These are phyloP conservation scores for Cadophora luteo-olivacea DNA, from an alignment of 2,329 filamentous ascomycete species.

Conservation along the genomic window DNA sequence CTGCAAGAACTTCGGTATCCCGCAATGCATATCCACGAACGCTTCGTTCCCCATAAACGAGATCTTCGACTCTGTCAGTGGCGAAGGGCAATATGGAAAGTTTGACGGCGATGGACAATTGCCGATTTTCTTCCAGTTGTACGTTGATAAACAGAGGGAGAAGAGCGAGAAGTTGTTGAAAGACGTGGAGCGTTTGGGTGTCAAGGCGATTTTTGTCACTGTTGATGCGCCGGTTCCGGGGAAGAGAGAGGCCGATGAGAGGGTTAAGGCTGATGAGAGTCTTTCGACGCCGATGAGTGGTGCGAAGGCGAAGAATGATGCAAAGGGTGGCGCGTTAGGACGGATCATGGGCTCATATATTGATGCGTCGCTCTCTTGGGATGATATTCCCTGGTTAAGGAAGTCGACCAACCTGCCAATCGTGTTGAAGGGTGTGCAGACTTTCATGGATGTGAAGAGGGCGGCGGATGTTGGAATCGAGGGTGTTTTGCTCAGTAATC, in stretches of 20 bases:
- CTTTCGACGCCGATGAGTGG: conserved; percentile 57
- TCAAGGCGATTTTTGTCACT: conserved; percentile 63
- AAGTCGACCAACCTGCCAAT: conserved; percentile 60
- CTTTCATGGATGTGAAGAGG: conserved; percentile 64
- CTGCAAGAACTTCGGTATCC: conserved; percentile 56
- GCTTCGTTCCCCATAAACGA: conserved; percentile 64
- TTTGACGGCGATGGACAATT: conserved; percentile 19
- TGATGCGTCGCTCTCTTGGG: conserved; percentile 65
- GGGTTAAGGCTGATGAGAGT: conserved; percentile 54
- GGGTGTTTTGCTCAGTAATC: conserved; percentile 74
- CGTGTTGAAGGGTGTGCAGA: conserved; percentile 75
- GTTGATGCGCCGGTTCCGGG: conserved; percentile 63
- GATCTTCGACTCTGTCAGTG: conserved; percentile 48
- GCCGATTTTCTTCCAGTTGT: conserved; percentile 63
- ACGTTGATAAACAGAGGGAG: conserved; percentile 61
- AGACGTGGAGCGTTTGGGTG: conserved; percentile 53
- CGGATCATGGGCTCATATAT: conserved; percentile 63
- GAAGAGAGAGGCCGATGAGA: conserved; percentile 57
- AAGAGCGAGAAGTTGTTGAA: conserved; percentile 58
- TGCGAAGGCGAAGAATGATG: conserved; percentile 56
- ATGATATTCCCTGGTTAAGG: conserved; percentile 70
- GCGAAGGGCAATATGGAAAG: conserved; percentile 33
- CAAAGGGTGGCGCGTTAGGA: conserved; percentile 60
- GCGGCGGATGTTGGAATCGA: conserved; percentile 67
- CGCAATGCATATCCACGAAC: conserved; percentile 67